These are phyloP conservation scores for Lomentospora prolificans DNA, from an alignment of 2,329 filamentous ascomycete genomes.

Conservation along the genomic window DNA sequence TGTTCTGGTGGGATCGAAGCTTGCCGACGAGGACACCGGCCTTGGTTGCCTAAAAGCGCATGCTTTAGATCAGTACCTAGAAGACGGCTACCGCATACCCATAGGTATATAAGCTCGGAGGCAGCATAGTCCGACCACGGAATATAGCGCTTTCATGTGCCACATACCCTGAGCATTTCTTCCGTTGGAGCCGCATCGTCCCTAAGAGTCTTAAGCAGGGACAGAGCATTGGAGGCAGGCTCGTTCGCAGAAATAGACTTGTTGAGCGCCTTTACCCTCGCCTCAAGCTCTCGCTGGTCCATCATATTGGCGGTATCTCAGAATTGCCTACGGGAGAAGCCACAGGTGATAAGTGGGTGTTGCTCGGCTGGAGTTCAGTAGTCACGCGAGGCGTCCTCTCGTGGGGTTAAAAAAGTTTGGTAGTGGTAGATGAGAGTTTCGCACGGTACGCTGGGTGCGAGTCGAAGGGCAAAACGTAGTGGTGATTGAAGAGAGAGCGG, in stretches of 20 bases:
- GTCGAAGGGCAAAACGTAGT: too few species aligned
- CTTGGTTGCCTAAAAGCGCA: conserved; percentile 55
- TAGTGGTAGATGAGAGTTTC: background rate
- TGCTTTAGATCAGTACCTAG: conserved; percentile 10
- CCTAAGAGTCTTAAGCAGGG: conserved; percentile 68
- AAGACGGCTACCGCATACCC: too few species aligned
- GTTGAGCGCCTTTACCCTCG: conserved; percentile 66
- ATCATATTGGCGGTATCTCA: conserved; percentile 31
- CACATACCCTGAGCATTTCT: conserved; percentile 69
- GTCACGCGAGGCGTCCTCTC: background rate
- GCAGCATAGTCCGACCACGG: too few species aligned
- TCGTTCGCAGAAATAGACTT: conserved; percentile 72
- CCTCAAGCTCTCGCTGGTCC: conserved; percentile 73
- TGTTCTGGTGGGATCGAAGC: conserved; percentile 65
- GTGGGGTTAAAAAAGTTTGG: background rate
- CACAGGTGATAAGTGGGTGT: background rate
- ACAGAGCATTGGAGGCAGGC: conserved; percentile 59
- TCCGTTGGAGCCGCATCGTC: conserved; percentile 76
- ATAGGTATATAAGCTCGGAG: too few species aligned
- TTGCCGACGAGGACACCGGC: conserved; percentile 87
- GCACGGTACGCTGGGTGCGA: too few species aligned
- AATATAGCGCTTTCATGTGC: background rate
- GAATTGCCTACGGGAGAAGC: background rate
- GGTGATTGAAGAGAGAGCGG: too few species aligned
- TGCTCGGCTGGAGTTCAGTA: background rate